These are phyloP conservation scores for Phlyctochytrium arcticum DNA, from an alignment of 192 early-diverging fungal genomes.

Conservation along the genomic window DNA sequence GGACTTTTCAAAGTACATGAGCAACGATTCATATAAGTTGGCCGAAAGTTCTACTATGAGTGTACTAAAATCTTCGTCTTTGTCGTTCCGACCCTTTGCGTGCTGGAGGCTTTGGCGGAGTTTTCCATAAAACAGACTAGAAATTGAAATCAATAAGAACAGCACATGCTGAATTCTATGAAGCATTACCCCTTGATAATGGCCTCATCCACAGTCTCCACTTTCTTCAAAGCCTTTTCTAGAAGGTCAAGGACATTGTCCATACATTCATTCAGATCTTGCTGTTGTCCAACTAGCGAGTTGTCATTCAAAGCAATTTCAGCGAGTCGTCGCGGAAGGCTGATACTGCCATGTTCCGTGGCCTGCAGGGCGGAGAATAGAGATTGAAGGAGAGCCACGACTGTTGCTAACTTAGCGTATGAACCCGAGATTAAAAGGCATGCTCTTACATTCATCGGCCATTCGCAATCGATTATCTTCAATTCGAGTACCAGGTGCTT, in stretches of 20 bases:
- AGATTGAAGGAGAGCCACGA: constrained; percentile 11
- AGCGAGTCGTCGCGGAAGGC: constrained; percentile 19
- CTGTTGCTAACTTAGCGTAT: not conserved
- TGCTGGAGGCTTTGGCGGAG: constrained; percentile 26
- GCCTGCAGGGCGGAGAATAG: constrained; percentile 22
- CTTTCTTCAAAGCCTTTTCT: constrained; percentile 13
- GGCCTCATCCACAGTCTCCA: not conserved
- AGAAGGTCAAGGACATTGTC: constrained; percentile 38
- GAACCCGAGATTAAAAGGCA: too few relatives aligned
- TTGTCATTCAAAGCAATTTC: constrained; percentile 28
- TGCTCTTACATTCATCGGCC: too few relatives aligned
- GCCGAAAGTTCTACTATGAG: constrained; percentile 30
- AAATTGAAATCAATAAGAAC: too few relatives aligned
- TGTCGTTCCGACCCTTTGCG: constrained; percentile 13
- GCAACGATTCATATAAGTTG: constrained; percentile 27
- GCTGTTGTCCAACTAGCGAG: constrained; percentile 33
- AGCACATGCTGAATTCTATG: too few relatives aligned
- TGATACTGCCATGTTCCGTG: constrained; percentile 10
- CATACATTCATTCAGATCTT: constrained; percentile 44
- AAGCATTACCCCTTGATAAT: constrained; percentile 7
- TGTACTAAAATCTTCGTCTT: constrained; percentile 35
- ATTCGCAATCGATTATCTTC: too few relatives aligned
- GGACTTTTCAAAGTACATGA: constrained; percentile 22
- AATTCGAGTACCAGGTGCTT: too few relatives aligned
- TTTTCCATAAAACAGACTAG: constrained; percentile 34